Evolutionary conservation across 192 early-diverging fungal species (phyloP).

Genomic region (Allomyces macrogynus): DNA sequence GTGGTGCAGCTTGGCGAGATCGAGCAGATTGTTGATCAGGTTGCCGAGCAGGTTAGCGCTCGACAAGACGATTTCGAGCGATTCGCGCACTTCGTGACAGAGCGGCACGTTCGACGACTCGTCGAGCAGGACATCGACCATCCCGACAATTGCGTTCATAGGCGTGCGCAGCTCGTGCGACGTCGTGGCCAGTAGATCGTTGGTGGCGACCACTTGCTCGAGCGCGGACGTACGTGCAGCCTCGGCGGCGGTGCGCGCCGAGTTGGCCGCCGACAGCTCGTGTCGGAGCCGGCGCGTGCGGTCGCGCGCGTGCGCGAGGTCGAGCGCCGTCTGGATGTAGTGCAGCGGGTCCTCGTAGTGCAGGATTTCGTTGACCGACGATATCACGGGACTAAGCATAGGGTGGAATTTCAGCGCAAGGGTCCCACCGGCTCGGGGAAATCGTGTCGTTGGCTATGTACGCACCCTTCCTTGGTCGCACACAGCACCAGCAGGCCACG

Average conservation of each 20-base stretch:
- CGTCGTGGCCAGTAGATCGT: constrained; percentile 51
- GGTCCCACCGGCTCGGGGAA: too few species aligned
- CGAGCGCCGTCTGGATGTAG: neutral
- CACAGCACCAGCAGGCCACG: too few species aligned
- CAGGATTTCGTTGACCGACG: too few species aligned
- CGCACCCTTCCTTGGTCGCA: too few species aligned
- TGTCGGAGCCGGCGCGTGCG: neutral
- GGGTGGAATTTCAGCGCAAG: too few species aligned
- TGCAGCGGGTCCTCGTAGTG: neutral
- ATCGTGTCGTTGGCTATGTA: too few species aligned
- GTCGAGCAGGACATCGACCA: constrained; percentile 40
- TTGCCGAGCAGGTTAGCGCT: constrained; percentile 47
- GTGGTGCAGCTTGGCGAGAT: constrained; percentile 42
- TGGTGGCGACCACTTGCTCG: neutral
- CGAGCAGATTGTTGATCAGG: constrained; percentile 67
- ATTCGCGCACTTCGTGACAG: constrained; percentile 57
- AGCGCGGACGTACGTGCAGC: neutral
- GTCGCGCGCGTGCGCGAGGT: neutral
- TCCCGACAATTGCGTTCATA: constrained; percentile 63
- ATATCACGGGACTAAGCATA: too few species aligned
- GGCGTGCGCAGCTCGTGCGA: constrained; percentile 68
- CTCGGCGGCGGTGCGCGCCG: too few species aligned
- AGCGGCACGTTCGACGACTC: constrained; percentile 36
- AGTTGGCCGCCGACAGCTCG: too few species aligned
- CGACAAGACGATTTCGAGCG: constrained; percentile 51